Percentiles rank a stretch among this genome's conserved stretches.
These are phyloP conservation scores for Tripterygium wilfordii DNA, from an alignment of 177 flowering plant genomes.

Conservation along the genomic window DNA sequence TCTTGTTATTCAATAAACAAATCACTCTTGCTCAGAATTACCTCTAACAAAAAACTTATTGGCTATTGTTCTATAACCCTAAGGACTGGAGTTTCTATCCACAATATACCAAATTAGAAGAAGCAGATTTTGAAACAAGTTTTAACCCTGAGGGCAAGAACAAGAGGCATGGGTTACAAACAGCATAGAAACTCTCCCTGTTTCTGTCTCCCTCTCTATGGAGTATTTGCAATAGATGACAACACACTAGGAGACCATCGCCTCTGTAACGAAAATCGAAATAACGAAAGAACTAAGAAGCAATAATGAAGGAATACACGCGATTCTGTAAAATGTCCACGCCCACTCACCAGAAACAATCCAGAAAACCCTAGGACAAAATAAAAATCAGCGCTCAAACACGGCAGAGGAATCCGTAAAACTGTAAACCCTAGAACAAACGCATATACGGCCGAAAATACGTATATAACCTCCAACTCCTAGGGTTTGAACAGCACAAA, in stretches of 20 bases:
- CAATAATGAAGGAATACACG: slow-evolving; percentile 6
- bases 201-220: slow-evolving; percentile 31
- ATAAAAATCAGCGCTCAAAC: slow-evolving; percentile 1
- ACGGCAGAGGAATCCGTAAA: background rate
- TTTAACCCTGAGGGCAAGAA: background rate
- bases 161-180: slow-evolving; percentile 3
- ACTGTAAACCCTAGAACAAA: slow-evolving; percentile 17
- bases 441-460: background rate
- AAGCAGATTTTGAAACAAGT: slow-evolving; percentile 4
- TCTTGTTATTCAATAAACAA: too few species aligned
- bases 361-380: slow-evolving; percentile 18
- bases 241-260: slow-evolving; percentile 34
- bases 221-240: slow-evolving; percentile 20
- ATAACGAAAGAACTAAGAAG: background rate
- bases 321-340: slow-evolving; percentile 5
- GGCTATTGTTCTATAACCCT: too few species aligned
- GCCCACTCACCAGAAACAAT: slow-evolving; percentile 13
- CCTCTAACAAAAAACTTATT: too few species aligned
- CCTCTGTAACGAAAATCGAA: too few species aligned
- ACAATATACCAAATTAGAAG: too few species aligned
- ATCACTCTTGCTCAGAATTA: too few species aligned
- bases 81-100: too few species aligned
- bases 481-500: slow-evolving; percentile 35
- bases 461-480: background rate
- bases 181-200: too few species aligned